Percentiles rank a stretch among this genome's conserved stretches.
phyloP scores from a whole-genome alignment of 2,329 filamentous ascomycete genomes.

The Emmonsia crescens region DNA sequence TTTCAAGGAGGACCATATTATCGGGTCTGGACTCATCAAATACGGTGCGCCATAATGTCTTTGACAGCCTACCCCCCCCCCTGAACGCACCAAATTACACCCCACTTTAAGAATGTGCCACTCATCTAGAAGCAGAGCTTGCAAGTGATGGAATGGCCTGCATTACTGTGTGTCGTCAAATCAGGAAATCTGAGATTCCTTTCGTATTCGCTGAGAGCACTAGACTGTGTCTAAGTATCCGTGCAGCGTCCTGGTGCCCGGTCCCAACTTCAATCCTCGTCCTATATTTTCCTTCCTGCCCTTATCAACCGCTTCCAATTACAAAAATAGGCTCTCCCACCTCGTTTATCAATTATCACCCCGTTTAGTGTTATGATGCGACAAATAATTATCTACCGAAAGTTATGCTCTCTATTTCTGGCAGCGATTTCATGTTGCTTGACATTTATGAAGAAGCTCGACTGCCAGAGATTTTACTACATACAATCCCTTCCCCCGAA shows the following conservation, averaged over 20 bases:
- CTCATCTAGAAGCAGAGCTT: neutral
- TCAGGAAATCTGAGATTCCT: neutral
- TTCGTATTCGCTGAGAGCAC: neutral
- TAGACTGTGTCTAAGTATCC: neutral
- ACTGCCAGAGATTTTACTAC: neutral
- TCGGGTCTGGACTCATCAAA: neutral
- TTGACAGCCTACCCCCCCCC: neutral
- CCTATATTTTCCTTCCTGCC: neutral
- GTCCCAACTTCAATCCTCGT: neutral
- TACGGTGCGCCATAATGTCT: neutral
- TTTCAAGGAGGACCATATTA: neutral
- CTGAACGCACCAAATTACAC: neutral
- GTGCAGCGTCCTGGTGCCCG: neutral
- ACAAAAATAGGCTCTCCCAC: neutral
- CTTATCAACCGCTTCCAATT: neutral
- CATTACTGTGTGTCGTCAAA: neutral
- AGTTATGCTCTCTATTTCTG: neutral
- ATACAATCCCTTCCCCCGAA: neutral
- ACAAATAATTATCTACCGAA: neutral
- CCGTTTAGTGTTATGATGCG: neutral
- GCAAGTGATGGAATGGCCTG: neutral
- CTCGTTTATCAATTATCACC: neutral
- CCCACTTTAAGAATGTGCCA: neutral
- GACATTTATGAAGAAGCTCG: neutral
- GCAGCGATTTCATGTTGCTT: neutral